Conservation (phyloP, 805 yeast species). For the Citeromyces matritensis region DNA sequence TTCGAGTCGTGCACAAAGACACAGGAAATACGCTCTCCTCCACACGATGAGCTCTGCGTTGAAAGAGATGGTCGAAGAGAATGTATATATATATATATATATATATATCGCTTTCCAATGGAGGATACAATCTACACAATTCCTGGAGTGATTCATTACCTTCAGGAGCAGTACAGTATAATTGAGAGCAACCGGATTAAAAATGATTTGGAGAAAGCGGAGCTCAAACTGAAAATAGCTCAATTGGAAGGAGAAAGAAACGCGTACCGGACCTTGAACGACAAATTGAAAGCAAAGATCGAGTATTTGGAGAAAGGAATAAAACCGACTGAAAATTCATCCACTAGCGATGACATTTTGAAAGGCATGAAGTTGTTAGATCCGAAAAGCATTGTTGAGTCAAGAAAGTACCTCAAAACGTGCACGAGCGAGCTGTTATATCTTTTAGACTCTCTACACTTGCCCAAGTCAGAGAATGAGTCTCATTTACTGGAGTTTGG, state of each 20-base stretch:
- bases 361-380: conserved; percentile 9
- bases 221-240: conserved; percentile 32
- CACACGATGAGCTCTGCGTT: too few species aligned
- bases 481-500: too few species aligned
- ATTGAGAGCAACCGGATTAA: conserved; percentile 26
- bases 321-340: background rate
- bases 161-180: conserved; percentile 42
- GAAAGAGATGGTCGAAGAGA: too few species aligned
- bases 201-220: conserved; percentile 35
- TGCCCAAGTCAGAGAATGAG: too few species aligned
- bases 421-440: conserved; percentile 20
- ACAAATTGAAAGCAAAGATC: conserved; percentile 22
- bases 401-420: conserved; percentile 16
- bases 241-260: conserved; percentile 39
- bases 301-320: conserved; percentile 19
- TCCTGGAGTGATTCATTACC: conserved; percentile 45
- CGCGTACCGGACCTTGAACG: conserved; percentile 22
- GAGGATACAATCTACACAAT: conserved; percentile 18
- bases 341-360: background rate
- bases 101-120: too few species aligned
- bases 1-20: too few species aligned
- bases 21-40: too few species aligned
- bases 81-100: too few species aligned
- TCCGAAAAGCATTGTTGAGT: conserved; percentile 12
- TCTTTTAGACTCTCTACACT: conserved; percentile 13